phyloP scores from a whole-genome alignment of 495 filamentous ascomycete species.

The Neurospora sp. region DNA sequence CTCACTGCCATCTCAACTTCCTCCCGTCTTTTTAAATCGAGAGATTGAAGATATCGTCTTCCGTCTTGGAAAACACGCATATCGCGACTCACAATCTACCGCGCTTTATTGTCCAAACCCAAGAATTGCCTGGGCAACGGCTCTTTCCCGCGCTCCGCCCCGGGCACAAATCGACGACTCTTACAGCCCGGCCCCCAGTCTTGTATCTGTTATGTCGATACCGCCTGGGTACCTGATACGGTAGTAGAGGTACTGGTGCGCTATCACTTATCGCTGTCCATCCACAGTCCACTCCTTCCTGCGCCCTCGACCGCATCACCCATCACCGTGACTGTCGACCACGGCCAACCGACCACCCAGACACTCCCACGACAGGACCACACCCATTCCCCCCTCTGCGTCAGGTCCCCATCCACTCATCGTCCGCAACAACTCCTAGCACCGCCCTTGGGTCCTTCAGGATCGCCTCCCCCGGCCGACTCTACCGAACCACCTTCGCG shows the following conservation, averaged over 20 bases:
- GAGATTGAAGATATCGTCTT: background rate
- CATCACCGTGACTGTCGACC: slow-evolving; percentile 2
- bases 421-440: slow-evolving; percentile 1
- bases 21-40: background rate
- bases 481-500: slow-evolving; percentile 1
- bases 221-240: background rate
- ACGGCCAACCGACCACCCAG: slow-evolving; percentile 2
- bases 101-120: background rate
- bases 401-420: slow-evolving; percentile 8
- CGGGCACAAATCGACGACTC: background rate
- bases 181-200: background rate
- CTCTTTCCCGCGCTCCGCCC: background rate
- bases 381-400: slow-evolving; percentile 9
- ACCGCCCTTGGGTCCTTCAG: background rate
- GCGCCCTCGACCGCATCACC: slow-evolving; percentile 3
- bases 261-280: background rate
- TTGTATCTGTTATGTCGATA: background rate
- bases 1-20: slow-evolving; percentile 3
- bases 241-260: background rate
- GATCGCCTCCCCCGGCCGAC: background rate
- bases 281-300: slow-evolving; percentile 1
- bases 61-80: background rate
- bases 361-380: slow-evolving; percentile 2
- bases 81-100: background rate
- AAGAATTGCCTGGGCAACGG: background rate